Base-by-base conservation (phyloP, 768 basidiomycete genomes). In the Coprinopsis strossmayeri region DNA sequence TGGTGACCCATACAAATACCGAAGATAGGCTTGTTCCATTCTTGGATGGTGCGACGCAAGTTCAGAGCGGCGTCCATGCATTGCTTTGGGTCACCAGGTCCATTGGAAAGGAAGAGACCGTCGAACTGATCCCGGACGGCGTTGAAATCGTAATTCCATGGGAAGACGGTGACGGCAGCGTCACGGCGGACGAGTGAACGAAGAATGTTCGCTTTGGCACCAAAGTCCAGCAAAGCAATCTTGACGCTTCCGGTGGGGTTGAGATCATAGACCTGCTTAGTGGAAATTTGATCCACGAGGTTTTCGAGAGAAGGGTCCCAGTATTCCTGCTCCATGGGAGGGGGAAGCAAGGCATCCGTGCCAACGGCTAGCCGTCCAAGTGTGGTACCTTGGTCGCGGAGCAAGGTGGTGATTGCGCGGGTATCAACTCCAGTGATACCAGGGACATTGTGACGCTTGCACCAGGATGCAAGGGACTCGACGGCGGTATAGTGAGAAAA, bases 1-100 rank as follows among this genome's bases (percentile, higher is more conserved):
- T 98, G 95, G 63, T 98, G 91, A 44, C 95, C 96, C 96, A 99
- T 98, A 68, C 96, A 99, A 56, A 99, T 94, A 46, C 96, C 96
- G 56, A 98, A 98, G 34, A 98, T 77, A 10, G 96, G 96, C 62
- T 83, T 91, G 62, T 82, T 69, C 95, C 95, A 98, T 66, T 94
- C 91, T 26, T 74, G 58, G 44, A 99, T 67, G 10, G 92, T 95
- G 59, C 77, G 77, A 56, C 91, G 79, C 38, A 98, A 78, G 53
- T 87, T 79, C 49, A 82, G 59, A 9, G 83, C 89, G 18, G 91
- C 91, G 48, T 88, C 82, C 79, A 84, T 83, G 68, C 91, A 94
- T 54, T 89, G 86, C 53, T 71, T 72, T 3, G 96, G 96, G 66
- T 95, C 92, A 54, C 96, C 96, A 5, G 96, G 96, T 5, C 96